Base-by-base conservation (phyloP, 495 filamentous ascomycete species). In the Podospora didyma region DNA sequence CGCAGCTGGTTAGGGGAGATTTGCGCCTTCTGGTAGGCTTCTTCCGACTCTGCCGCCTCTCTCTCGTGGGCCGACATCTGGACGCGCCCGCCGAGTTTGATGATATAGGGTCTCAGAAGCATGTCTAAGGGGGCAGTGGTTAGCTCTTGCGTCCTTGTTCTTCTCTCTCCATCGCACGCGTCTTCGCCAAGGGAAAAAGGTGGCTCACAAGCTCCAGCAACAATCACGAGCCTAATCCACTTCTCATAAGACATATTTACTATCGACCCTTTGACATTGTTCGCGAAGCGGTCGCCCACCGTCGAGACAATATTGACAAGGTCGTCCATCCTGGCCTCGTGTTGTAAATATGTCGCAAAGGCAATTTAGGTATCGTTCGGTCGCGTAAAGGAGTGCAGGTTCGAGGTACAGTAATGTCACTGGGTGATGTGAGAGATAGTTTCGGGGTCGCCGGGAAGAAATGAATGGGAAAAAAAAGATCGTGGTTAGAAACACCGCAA, bases 51-150 rank as follows among this genome's bases (percentile, higher is more conserved):
- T 3, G 61, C 63, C 9, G 73, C 71, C 41, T 75, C 66, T 11
- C 75, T 64, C 54, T 80, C 79, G 59, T 81, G 66, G 34, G 79
- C 51, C 47, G 67, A 67, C 60, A 74, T 73, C 60, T 82, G 79
- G 9, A 58, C 58, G 50, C 68, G 69, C 19, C 65, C 72, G 24
- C 71, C 76, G 23, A 76, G 57, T 57, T 79, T 81, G 59, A 79
- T 69, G 51, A 90, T 73, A 63, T 85, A 87, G 0, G 86, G 85
- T 3, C 87, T 79, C n/a, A 90, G 56, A 16, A 90, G 69, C 56
- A 82, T 42, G 71, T 89, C 89, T 63, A 73, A 75, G 1, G 14
- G 39, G 9, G 9, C 39, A 5, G 9, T 14, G 5, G 39, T 42
- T 42, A 42, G 39, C 39, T 17, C 12, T 42, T 17, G 12, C 9